phyloP scores from a whole-genome alignment of 2,329 filamentous ascomycete species.

The Fusarium penzigii region DNA sequence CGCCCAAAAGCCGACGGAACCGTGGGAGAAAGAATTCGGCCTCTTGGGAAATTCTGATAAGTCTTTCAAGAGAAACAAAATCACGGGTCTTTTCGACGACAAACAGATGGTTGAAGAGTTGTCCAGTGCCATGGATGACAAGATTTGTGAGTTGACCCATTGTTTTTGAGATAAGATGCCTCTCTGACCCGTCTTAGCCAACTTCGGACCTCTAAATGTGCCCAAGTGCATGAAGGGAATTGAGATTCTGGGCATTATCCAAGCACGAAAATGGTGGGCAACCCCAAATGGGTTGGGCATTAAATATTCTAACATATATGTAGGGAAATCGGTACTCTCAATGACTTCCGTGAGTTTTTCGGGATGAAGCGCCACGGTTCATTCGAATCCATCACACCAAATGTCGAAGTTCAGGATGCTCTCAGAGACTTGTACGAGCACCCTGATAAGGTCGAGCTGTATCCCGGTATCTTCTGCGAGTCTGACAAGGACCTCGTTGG shows the following conservation, averaged over 20 bases:
- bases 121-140: slow-evolving; percentile 54
- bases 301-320: no score
- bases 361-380: slow-evolving; percentile 54
- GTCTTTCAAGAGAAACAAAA: slow-evolving; percentile 7
- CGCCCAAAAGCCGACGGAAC: neutral
- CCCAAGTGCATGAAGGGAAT: slow-evolving; percentile 57
- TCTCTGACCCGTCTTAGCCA: slow-evolving; percentile 5
- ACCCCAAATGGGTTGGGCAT: no score
- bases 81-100: slow-evolving; percentile 12
- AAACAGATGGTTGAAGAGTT: slow-evolving; percentile 31
- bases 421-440: slow-evolving; percentile 52
- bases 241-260: slow-evolving; percentile 61
- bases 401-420: slow-evolving; percentile 6
- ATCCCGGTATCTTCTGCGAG: slow-evolving; percentile 67
- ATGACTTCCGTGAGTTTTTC: slow-evolving; percentile 65
- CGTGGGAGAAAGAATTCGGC: slow-evolving; percentile 1
- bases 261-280: slow-evolving; percentile 47
- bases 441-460: slow-evolving; percentile 63
- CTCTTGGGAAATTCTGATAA: neutral
- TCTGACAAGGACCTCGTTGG: slow-evolving; percentile 63
- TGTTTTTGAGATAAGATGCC: no score
- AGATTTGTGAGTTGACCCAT: slow-evolving; percentile 1
- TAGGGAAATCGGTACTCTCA: slow-evolving; percentile 58
- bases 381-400: slow-evolving; percentile 43
- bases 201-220: slow-evolving; percentile 55